A percentile compares a stretch with the other conserved stretches of the same genome.
Conservation (phyloP, 1,284 basidiomycete genomes). For the Microstroma glucosiphilum region DNA sequence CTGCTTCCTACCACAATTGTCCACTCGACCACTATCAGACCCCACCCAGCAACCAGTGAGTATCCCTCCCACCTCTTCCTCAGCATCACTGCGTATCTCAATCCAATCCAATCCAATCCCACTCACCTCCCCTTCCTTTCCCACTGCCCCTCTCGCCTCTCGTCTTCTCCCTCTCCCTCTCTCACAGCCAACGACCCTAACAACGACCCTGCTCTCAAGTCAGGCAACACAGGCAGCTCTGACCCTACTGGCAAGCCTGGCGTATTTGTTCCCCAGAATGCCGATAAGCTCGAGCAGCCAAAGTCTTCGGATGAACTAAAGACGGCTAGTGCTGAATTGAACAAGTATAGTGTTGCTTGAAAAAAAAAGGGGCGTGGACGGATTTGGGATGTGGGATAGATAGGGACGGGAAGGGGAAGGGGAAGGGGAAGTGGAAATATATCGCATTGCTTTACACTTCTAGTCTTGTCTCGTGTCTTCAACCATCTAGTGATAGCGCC, state of each 20-base stretch:
- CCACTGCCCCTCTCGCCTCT: neutral
- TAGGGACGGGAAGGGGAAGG: no score
- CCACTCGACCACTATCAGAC: neutral
- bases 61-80: neutral
- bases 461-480: no score
- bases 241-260: conserved; percentile 2
- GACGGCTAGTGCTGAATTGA: conserved; percentile 81
- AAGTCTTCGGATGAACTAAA: conserved; percentile 87
- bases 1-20: no score
- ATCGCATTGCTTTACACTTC: no score
- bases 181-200: conserved; percentile 4
- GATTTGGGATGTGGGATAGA: no score
- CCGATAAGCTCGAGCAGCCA: conserved; percentile 3
- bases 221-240: neutral
- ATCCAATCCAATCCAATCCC: no score
- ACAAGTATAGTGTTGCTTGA: conserved; percentile 52
- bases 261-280: neutral
- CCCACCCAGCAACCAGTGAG: conserved; percentile 4
- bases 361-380: no score
- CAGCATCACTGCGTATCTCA: no score
- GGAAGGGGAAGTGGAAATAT: no score
- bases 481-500: no score
- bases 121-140: neutral
- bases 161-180: neutral
- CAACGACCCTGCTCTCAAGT: conserved; percentile 7